These are phyloP conservation scores for Cryptococcus wingfieldii DNA, from an alignment of 1,284 basidiomycete species.

Conservation along the genomic window DNA sequence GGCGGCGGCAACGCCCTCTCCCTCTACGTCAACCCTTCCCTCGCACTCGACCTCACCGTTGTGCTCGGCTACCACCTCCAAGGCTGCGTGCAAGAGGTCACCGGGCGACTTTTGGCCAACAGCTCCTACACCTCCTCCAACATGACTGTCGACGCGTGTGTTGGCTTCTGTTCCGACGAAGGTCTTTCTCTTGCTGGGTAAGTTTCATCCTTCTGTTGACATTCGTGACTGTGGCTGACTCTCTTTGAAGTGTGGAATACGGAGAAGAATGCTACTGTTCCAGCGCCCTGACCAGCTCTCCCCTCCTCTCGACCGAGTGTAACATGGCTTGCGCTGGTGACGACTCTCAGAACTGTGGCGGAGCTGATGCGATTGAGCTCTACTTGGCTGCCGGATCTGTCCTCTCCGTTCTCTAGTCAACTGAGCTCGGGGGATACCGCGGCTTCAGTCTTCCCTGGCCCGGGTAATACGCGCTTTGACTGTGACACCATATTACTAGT, in stretches of 20 bases:
- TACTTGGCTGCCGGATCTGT: slow-evolving; percentile 1
- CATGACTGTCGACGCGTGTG: slow-evolving; percentile 29
- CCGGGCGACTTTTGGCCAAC: slow-evolving; percentile 23
- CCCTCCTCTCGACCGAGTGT: slow-evolving; percentile 8
- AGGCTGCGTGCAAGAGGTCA: slow-evolving; percentile 17
- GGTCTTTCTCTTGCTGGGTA: slow-evolving; percentile 1
- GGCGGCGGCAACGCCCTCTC: slow-evolving; percentile 13
- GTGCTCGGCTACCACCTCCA: slow-evolving; percentile 6
- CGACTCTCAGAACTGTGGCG: slow-evolving; percentile 14
- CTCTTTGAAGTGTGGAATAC: slow-evolving; percentile 20
- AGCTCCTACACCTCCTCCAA: slow-evolving; percentile 11
- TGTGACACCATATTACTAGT: too few species aligned
- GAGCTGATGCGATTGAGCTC: slow-evolving; percentile 20
- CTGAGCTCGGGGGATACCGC: too few species aligned
- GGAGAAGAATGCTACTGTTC: slow-evolving; percentile 21
- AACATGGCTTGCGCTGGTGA: slow-evolving; percentile 15
- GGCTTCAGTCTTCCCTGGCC: too few species aligned
- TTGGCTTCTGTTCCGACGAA: slow-evolving; percentile 17
- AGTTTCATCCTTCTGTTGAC: slow-evolving; percentile 8
- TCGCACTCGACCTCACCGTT: slow-evolving; percentile 5
- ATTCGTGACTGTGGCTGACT: slow-evolving; percentile 10
- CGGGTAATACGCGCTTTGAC: too few species aligned
- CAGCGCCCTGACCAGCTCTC: slow-evolving; percentile 14
- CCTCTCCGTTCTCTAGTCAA: background rate
- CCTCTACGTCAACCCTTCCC: slow-evolving; percentile 16